phyloP scores from a whole-genome alignment of 192 early-diverging fungal genomes.

The Rhizoclosmatium globosum region DNA sequence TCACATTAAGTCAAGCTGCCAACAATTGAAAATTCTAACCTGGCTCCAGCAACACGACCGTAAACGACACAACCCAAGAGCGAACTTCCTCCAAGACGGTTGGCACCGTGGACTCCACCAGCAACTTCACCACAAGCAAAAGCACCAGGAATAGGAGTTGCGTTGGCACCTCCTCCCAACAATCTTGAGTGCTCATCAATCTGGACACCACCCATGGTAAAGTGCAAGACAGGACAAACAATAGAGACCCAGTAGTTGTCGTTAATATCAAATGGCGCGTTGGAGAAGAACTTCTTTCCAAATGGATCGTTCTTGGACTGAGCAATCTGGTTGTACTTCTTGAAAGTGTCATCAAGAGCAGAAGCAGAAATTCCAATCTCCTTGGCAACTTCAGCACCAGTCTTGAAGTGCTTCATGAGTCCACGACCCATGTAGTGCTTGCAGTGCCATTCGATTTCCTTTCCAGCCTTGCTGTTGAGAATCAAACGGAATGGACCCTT shows the following conservation, averaged over 20 bases:
- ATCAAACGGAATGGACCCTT: conserved; percentile 87
- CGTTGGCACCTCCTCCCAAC: conserved; percentile 46
- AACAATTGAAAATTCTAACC: conserved; percentile 24
- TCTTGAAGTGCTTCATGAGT: conserved; percentile 84
- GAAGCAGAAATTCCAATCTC: conserved; percentile 65
- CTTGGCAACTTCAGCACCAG: conserved; percentile 78
- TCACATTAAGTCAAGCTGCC: neutral
- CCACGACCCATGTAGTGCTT: conserved; percentile 91
- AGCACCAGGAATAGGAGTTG: conserved; percentile 70
- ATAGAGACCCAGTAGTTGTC: conserved; percentile 65
- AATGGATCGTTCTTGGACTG: conserved; percentile 60
- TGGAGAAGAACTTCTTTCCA: conserved; percentile 70
- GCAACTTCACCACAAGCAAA: conserved; percentile 94
- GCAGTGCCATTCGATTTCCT: conserved; percentile 94
- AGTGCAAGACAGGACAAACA: conserved; percentile 67
- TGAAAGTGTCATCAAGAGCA: conserved; percentile 40
- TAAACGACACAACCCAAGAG: conserved; percentile 96
- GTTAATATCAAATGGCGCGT: conserved; percentile 52
- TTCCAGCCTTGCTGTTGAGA: conserved; percentile 82
- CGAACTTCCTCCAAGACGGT: conserved; percentile 93
- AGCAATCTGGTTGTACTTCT: conserved; percentile 64
- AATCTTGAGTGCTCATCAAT: conserved; percentile 76
- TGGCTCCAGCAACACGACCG: conserved; percentile 89
- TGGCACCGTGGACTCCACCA: conserved; percentile 96
- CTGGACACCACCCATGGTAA: conserved; percentile 84